phyloP scores from a whole-genome alignment of 352 stramenopile species.

The Phytophthora parvispora region DNA sequence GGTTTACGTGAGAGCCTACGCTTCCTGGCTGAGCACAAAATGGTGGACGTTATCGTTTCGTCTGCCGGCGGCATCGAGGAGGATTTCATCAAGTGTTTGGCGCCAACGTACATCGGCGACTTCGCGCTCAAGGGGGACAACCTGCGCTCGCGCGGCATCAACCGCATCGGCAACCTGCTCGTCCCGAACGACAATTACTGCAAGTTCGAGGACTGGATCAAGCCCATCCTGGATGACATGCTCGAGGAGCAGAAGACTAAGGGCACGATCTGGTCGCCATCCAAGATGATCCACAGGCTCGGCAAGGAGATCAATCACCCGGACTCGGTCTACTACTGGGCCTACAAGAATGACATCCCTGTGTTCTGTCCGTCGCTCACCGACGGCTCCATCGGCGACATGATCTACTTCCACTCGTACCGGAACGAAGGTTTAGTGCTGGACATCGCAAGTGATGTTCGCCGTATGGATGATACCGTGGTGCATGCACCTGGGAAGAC shows the following conservation, averaged over 20 bases:
- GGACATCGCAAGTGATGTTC: conserved; percentile 98
- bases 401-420: conserved; percentile 99
- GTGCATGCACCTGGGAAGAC: conserved; percentile 95
- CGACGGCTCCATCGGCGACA: conserved; percentile 99
- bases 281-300: conserved; percentile 96
- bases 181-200: conserved; percentile 99
- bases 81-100: conserved; percentile 99
- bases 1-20: conserved; percentile 98
- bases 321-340: conserved; percentile 99
- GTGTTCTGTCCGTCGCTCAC: conserved; percentile 99
- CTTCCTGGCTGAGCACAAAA: conserved; percentile 99
- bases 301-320: conserved; percentile 99
- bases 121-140: conserved; percentile 95
- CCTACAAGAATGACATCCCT: conserved; percentile 99
- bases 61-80: conserved; percentile 96
- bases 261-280: conserved; percentile 97
- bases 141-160: conserved; percentile 98
- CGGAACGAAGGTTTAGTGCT: conserved; percentile 98
- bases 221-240: conserved; percentile 98
- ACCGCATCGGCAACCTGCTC: conserved; percentile 99
- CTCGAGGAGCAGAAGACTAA: conserved; percentile 97
- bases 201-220: conserved; percentile 98
- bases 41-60: conserved; percentile 98
- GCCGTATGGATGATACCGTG: conserved; percentile 98
- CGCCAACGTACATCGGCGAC: conserved; percentile 98